These are phyloP conservation scores for Boletus rubropictus DNA, from an alignment of 768 basidiomycete genomes.

Conservation along the genomic window DNA sequence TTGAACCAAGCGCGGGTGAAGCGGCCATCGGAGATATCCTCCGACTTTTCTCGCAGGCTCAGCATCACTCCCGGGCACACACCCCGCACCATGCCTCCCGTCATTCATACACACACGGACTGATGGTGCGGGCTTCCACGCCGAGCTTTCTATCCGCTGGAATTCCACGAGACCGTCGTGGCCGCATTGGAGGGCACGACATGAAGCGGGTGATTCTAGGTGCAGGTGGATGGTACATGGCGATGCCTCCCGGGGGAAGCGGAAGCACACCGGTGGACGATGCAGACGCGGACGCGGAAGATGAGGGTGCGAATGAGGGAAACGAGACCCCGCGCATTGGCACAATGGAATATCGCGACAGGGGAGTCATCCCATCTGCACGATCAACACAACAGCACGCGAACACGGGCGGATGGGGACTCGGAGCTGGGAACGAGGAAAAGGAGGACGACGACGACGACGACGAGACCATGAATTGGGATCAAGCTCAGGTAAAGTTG, in stretches of 20 bases:
- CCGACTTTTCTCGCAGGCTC: conserved; percentile 52
- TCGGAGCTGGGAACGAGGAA: conserved; percentile 57
- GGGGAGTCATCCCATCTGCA: conserved; percentile 18
- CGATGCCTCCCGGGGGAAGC: conserved; percentile 7
- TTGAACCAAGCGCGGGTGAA: conserved; percentile 58
- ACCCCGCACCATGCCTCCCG: conserved; percentile 27
- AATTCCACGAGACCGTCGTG: conserved; percentile 70
- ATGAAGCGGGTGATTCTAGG: conserved; percentile 26
- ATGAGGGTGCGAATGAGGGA: conserved; percentile 41
- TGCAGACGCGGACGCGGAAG: conserved; percentile 30
- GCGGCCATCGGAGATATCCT: conserved; percentile 64
- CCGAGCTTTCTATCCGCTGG: conserved; percentile 71
- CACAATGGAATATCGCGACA: conserved; percentile 35
- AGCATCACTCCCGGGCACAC: conserved; percentile 31
- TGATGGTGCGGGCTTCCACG: conserved; percentile 29
- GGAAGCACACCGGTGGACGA: conserved; percentile 16
- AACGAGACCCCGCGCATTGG: conserved; percentile 52
- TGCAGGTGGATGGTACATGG: conserved; percentile 21
- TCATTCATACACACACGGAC: conserved; percentile 23
- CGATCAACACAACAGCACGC: conserved; percentile 35
- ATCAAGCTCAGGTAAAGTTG: conserved; percentile 54
- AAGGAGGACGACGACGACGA: conserved; percentile 63
- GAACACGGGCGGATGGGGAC: conserved; percentile 70
- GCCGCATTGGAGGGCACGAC: conserved; percentile 53
- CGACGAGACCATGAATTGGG: conserved; percentile 60